Conservation (phyloP, 306 rosid genomes). For the Vigna mungo region DNA sequence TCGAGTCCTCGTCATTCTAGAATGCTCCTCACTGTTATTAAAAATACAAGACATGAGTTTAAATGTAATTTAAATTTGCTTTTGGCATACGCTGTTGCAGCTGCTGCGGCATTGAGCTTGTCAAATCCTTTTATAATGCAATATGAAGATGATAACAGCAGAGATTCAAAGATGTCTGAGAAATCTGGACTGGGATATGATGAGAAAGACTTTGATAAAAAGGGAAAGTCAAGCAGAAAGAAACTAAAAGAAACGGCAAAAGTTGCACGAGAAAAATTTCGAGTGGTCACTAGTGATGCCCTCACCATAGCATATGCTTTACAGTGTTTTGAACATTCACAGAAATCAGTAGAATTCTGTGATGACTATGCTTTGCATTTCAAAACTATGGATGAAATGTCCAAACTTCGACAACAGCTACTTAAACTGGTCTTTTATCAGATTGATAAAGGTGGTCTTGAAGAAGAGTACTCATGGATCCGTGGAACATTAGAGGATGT, state of each 20-base stretch:
- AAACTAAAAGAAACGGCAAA: slow-evolving; percentile 71
- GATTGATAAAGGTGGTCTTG: slow-evolving; percentile 50
- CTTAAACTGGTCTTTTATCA: slow-evolving; percentile 74
- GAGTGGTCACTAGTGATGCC: slow-evolving; percentile 79
- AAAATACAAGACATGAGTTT: slow-evolving; percentile 57
- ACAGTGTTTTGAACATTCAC: slow-evolving; percentile 79
- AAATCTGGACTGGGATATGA: slow-evolving; percentile 41
- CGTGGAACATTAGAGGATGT: slow-evolving; percentile 71
- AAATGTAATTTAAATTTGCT: slow-evolving; percentile 62
- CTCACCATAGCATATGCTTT: slow-evolving; percentile 75
- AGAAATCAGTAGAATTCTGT: slow-evolving; percentile 64
- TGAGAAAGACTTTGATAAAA: slow-evolving; percentile 52
- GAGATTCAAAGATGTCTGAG: slow-evolving; percentile 50
- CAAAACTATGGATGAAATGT: slow-evolving; percentile 97
- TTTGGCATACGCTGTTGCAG: slow-evolving; percentile 81
- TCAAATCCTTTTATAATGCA: slow-evolving; percentile 76
- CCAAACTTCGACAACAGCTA: slow-evolving; percentile 82
- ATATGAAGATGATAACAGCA: slow-evolving; percentile 64
- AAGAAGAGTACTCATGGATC: slow-evolving; percentile 68
- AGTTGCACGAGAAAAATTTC: slow-evolving; percentile 67
- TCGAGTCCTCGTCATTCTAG: slow-evolving; percentile 97
- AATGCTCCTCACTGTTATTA: slow-evolving; percentile 84
- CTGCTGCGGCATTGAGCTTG: slow-evolving; percentile 89
- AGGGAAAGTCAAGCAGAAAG: slow-evolving; percentile 65
- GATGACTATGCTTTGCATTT: slow-evolving; percentile 68